phyloP scores from a whole-genome alignment of 1,284 basidiomycete genomes.

The Waitea zeae region DNA sequence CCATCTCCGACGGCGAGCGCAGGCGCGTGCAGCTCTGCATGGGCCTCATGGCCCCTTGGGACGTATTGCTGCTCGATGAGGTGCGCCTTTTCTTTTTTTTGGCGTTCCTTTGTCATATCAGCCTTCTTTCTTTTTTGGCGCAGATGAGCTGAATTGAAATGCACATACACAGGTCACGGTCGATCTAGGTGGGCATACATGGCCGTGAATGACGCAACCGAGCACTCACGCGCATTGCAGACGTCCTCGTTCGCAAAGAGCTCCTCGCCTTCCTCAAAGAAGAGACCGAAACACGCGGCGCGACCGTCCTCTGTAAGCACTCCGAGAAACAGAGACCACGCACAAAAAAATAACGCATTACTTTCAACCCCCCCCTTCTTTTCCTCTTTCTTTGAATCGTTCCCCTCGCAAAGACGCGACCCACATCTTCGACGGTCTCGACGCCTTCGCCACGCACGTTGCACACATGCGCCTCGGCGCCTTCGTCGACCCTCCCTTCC shows the following conservation, averaged over 20 bases:
- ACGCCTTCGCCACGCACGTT: slow-evolving; percentile 77
- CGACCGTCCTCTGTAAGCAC: slow-evolving; percentile 80
- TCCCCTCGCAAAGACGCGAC: slow-evolving; percentile 54
- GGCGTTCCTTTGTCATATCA: not conserved
- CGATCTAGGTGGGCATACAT: slow-evolving; percentile 36
- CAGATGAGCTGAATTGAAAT: slow-evolving; percentile 13
- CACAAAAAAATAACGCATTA: too few species aligned
- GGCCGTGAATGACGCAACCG: not conserved
- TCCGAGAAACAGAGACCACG: too few species aligned
- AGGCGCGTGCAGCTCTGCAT: slow-evolving; percentile 90
- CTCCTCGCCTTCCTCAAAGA: slow-evolving; percentile 75
- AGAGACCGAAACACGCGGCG: slow-evolving; percentile 68
- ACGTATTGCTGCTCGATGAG: slow-evolving; percentile 88
- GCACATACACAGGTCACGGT: slow-evolving; percentile 66
- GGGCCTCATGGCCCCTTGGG: slow-evolving; percentile 94
- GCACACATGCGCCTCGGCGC: slow-evolving; percentile 77
- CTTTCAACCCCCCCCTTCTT: slow-evolving; percentile 4
- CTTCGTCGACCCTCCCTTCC: slow-evolving; percentile 44
- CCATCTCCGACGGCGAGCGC: slow-evolving; percentile 92
- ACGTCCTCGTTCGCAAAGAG: slow-evolving; percentile 88
- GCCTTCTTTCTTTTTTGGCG: not conserved
- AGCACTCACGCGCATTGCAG: slow-evolving; percentile 15
- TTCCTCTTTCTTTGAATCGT: slow-evolving; percentile 1
- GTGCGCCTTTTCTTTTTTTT: slow-evolving; percentile 21
- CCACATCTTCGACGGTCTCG: slow-evolving; percentile 88